Conservation (phyloP, 2,329 filamentous ascomycete genomes). For the Botrytis tulipae region DNA sequence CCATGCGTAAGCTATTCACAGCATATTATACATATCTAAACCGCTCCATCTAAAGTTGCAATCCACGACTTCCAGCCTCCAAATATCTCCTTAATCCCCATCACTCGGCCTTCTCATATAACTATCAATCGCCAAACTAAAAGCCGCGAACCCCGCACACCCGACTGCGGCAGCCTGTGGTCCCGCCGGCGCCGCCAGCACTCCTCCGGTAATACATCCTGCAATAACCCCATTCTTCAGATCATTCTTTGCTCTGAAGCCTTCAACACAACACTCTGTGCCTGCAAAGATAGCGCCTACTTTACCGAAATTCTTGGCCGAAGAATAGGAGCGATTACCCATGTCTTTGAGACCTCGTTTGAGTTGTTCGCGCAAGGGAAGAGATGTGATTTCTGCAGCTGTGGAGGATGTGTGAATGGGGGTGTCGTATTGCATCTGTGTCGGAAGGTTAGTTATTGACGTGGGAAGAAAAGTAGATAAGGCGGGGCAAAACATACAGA, state of each 20-base stretch:
- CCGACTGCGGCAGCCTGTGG: slow-evolving; percentile 86
- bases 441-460: not conserved
- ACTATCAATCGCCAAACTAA: slow-evolving; percentile 85
- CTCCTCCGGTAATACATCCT: slow-evolving; percentile 87
- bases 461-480: slow-evolving; percentile 9
- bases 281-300: slow-evolving; percentile 89
- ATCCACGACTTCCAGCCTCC: not conserved
- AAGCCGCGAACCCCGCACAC: slow-evolving; percentile 90
- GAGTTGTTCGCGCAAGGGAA: slow-evolving; percentile 83
- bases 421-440: slow-evolving; percentile 96
- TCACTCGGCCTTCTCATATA: slow-evolving; percentile 81
- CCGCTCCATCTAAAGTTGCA: not conserved
- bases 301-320: slow-evolving; percentile 91
- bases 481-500: slow-evolving; percentile 59
- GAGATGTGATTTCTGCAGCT: slow-evolving; percentile 49
- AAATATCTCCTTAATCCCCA: slow-evolving; percentile 40
- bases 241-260: slow-evolving; percentile 90
- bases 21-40: slow-evolving; percentile 15
- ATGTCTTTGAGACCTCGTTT: slow-evolving; percentile 89
- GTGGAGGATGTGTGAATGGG: slow-evolving; percentile 56
- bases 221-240: slow-evolving; percentile 81
- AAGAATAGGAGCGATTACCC: slow-evolving; percentile 77
- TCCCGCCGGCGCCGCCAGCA: slow-evolving; percentile 80
- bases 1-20: slow-evolving; percentile 12
- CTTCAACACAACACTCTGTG: slow-evolving; percentile 95